Conservation (phyloP, 495 filamentous ascomycete species). For the Aspergillus olivimuriae region DNA sequence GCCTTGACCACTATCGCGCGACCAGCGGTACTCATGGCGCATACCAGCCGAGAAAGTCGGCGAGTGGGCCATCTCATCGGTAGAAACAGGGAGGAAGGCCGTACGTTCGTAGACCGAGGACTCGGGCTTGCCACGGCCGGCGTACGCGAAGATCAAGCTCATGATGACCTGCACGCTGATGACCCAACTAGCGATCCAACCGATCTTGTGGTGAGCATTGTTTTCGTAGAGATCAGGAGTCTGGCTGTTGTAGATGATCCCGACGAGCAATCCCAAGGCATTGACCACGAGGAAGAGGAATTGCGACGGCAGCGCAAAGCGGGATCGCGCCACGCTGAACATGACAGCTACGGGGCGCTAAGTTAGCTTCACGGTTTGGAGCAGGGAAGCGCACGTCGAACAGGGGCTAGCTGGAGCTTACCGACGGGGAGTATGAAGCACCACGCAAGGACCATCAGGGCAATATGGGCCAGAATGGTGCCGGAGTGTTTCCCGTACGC, state of each 20-base stretch:
- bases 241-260: slow-evolving; percentile 69
- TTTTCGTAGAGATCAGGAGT: slow-evolving; percentile 86
- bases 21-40: slow-evolving; percentile 55
- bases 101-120: slow-evolving; percentile 30
- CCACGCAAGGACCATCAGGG: slow-evolving; percentile 75
- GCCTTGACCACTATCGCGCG: slow-evolving; percentile 84
- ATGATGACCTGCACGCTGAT: slow-evolving; percentile 62
- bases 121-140: slow-evolving; percentile 28
- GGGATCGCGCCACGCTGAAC: slow-evolving; percentile 76
- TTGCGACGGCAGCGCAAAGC: slow-evolving; percentile 65
- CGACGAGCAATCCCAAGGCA: slow-evolving; percentile 62
- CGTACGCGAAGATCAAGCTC: slow-evolving; percentile 53
- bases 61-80: slow-evolving; percentile 58
- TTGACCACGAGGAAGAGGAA: slow-evolving; percentile 70
- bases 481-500: slow-evolving; percentile 56
- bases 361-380: too few species aligned
- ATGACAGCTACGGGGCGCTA: slow-evolving; percentile 64
- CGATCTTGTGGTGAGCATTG: slow-evolving; percentile 83
- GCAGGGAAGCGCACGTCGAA: too few species aligned
- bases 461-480: slow-evolving; percentile 71
- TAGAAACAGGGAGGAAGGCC: slow-evolving; percentile 63
- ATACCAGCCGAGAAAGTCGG: slow-evolving; percentile 39
- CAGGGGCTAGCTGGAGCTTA: too few species aligned
- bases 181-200: slow-evolving; percentile 77
- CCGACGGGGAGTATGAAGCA: slow-evolving; percentile 76